Base-by-base conservation (phyloP, 2,329 filamentous ascomycete species). In the Tolypocladium amazonense region DNA sequence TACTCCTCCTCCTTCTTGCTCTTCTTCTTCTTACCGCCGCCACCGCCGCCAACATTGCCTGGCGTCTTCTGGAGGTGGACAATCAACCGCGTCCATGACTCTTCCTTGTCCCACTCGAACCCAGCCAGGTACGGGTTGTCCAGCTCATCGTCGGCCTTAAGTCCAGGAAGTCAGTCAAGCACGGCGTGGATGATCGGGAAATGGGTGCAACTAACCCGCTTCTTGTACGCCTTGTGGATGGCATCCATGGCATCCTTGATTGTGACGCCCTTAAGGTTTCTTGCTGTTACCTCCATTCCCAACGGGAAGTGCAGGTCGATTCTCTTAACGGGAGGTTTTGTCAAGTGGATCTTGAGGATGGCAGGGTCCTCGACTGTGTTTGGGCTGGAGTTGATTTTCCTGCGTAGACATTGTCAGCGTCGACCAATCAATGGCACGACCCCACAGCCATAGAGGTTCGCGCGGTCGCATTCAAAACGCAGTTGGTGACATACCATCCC, bases 211-310 rank as follows among this genome's bases (percentile, higher is more conserved):
- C 85, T 68, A 76, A 92, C 93, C 84, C 92, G 88, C 86, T 97
- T 97, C 84, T 95, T 96, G 82, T 90, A 96, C 68, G 89, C 85
- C 81, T 96, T 97, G 82, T 96, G 82, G 77, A 97, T 97, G 69
- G 91, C 93, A 74, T 97, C 92, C 74, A 96, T 73, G 61, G 92
- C 92, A 76, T 97, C 93, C 81, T 97, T 97, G 81, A 97, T 93
- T 60, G 93, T 97, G 66, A 97, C 92, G 60, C 93, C 93, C 76
- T 92, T 93, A 68, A 92, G 79, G 77, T 97, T 97, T 70, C 93
- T 85, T 71, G 92, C 93, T 38, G 88, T 90, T 66, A 97, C 89
- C 71, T 93, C 87, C 59, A 94, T 83, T 57, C 93, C 93, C 58
- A 95, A 80, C 20, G 90, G 90, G 81, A 96, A 96, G 76, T 92